Conservation (phyloP, 352 stramenopile genomes). For the Globisporangium abappressorium region DNA sequence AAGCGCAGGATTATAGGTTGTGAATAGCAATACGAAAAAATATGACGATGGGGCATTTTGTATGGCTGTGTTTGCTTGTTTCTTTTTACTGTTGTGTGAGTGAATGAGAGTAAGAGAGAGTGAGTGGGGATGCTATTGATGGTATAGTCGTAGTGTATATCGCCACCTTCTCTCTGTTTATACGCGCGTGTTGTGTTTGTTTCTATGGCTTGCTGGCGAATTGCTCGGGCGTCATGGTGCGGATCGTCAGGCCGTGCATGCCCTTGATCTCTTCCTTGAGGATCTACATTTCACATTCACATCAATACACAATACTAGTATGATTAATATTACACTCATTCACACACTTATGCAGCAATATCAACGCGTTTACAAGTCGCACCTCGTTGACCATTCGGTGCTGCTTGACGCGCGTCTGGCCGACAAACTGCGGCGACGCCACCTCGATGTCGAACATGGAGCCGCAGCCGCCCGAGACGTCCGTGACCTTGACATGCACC, state of each 20-base stretch:
- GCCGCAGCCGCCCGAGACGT: constrained; percentile 87
- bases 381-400: constrained; percentile 88
- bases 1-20: not conserved
- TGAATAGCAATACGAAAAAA: not conserved
- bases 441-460: constrained; percentile 89
- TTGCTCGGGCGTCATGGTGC: constrained; percentile 76
- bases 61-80: not conserved
- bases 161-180: not conserved
- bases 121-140: not conserved
- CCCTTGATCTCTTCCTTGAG: constrained; percentile 84
- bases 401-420: constrained; percentile 84
- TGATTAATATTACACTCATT: not conserved
- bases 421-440: constrained; percentile 69
- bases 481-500: constrained; percentile 78
- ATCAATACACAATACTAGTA: not conserved
- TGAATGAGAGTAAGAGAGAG: not conserved
- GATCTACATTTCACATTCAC: constrained; percentile 31
- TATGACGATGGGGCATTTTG: not conserved
- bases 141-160: constrained; percentile 5
- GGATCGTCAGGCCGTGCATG: constrained; percentile 85
- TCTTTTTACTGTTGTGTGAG: not conserved
- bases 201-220: constrained; percentile 58
- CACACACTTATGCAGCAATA: not conserved
- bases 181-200: not conserved
- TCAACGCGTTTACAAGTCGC: not conserved